These are phyloP conservation scores for Hylodesmum podocarpum DNA, from an alignment of 306 rosid genomes.

Conservation along the genomic window DNA sequence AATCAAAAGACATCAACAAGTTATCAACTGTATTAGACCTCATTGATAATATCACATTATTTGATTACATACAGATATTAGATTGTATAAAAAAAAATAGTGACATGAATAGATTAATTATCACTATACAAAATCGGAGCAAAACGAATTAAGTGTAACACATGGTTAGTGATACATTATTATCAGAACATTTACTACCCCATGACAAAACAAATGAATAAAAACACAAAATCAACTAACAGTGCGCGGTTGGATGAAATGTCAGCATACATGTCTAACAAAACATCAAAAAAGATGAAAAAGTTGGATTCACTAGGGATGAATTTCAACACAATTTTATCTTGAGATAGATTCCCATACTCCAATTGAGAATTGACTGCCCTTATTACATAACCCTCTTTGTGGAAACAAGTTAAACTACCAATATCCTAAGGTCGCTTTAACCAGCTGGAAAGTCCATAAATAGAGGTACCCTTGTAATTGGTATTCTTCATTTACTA, in stretches of 20 bases:
- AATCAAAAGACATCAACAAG: too few relatives aligned
- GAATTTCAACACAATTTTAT: not conserved
- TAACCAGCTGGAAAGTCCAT: slow-evolving; percentile 20
- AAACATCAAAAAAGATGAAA: not conserved
- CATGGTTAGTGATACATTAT: not conserved
- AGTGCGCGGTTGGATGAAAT: not conserved
- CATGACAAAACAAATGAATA: not conserved
- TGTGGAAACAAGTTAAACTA: not conserved
- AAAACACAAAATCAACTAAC: not conserved
- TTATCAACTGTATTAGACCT: too few relatives aligned
- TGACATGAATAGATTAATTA: not conserved
- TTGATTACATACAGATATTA: not conserved
- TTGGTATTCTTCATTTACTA: not conserved
- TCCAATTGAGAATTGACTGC: not conserved
- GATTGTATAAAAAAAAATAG: not conserved
- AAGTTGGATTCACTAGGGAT: not conserved
- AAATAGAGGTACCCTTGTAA: not conserved
- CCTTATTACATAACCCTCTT: not conserved
- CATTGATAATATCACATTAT: not conserved
- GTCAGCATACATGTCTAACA: not conserved
- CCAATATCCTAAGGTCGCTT: slow-evolving; percentile 9
- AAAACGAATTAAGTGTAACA: not conserved
- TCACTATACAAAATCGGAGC: not conserved
- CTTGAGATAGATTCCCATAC: not conserved
- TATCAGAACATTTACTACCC: not conserved